Percentiles rank a stretch among this genome's conserved stretches.
phyloP scores from a whole-genome alignment of 371 early-diverging fungal species.

The Conidiobolus incongruus region DNA sequence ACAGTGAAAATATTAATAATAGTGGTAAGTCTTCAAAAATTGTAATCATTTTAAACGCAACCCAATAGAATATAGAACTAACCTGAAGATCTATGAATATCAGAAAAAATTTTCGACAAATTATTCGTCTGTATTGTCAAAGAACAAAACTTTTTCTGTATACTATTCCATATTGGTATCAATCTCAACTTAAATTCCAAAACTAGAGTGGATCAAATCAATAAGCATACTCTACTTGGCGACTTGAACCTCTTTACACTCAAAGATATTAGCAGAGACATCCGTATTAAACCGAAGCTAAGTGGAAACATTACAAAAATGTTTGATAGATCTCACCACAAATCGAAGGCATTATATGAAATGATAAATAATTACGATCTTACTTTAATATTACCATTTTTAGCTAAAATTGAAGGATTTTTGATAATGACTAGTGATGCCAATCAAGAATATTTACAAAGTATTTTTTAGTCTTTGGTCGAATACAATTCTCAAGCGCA shows the following conservation, averaged over 20 bases:
- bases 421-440: conserved; percentile 29
- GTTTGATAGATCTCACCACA: conserved; percentile 52
- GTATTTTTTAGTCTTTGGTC: conserved; percentile 36
- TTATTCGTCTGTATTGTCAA: conserved; percentile 18
- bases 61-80: conserved; percentile 7
- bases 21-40: conserved; percentile 7
- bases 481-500: conserved; percentile 27
- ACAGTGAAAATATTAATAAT: conserved; percentile 1
- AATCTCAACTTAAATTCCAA: background rate
- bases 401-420: conserved; percentile 52
- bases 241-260: conserved; percentile 17
- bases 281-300: conserved; percentile 30
- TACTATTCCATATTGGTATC: conserved; percentile 34
- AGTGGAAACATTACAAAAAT: conserved; percentile 57
- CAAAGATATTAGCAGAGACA: conserved; percentile 34
- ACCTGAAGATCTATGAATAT: too few relatives aligned
- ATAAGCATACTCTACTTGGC: conserved; percentile 17
- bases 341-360: conserved; percentile 45
- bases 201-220: conserved; percentile 3
- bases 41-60: background rate
- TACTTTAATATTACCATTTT: conserved; percentile 39
- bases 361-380: conserved; percentile 14
- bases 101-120: conserved; percentile 20
- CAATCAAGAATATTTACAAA: conserved; percentile 32
- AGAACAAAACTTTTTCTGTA: conserved; percentile 67